phyloP scores from a whole-genome alignment of 768 basidiomycete species.

The Mycena vulgaris region DNA sequence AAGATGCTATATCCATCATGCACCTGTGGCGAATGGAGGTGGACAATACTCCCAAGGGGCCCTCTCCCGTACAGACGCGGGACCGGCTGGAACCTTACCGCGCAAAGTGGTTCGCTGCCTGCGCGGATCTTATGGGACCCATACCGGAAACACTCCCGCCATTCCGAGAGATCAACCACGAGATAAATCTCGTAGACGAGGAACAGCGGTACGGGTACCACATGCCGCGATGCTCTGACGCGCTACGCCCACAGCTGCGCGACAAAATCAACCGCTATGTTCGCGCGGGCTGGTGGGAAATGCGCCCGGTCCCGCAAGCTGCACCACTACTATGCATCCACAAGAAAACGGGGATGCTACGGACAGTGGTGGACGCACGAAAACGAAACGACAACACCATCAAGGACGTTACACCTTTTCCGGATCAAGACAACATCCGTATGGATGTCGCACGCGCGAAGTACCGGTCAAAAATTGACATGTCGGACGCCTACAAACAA shows the following conservation, averaged over 20 bases:
- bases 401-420: not conserved
- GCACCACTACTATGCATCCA: not conserved
- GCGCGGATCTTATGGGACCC: not conserved
- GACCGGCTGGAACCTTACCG: not conserved
- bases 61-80: not conserved
- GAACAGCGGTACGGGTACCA: not conserved
- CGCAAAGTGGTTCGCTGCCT: not conserved
- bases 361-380: not conserved
- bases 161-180: not conserved
- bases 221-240: not conserved
- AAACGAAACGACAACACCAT: not conserved
- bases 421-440: not conserved
- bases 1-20: not conserved
- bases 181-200: not conserved
- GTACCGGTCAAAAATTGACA: not conserved
- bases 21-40: too few species aligned
- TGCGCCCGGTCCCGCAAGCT: not conserved
- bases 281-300: not conserved
- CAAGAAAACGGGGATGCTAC: not conserved
- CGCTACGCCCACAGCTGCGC: not conserved
- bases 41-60: too few species aligned
- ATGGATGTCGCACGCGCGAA: not conserved
- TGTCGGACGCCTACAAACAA: conserved; percentile 46
- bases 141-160: not conserved
- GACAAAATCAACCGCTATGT: not conserved